phyloP scores from a whole-genome alignment of 768 basidiomycete genomes.

The Lyophyllum atratum region DNA sequence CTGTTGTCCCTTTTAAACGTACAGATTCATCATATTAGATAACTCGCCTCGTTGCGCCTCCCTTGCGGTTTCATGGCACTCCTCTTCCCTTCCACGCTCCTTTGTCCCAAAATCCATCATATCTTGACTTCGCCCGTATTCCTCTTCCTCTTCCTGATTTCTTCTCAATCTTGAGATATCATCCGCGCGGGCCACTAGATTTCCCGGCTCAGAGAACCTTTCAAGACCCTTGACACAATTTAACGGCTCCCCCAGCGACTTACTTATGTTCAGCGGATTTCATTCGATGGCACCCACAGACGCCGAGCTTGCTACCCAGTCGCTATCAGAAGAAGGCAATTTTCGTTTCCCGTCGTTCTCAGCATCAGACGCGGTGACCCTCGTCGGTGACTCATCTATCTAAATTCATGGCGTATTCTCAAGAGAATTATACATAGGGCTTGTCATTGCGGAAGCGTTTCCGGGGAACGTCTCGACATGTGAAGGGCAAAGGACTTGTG shows the following conservation, averaged over 20 bases:
- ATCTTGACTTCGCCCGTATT: not conserved
- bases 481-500: constrained; percentile 78
- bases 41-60: constrained; percentile 24
- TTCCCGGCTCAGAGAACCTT: not conserved
- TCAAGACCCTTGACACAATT: not conserved
- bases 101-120: constrained; percentile 13
- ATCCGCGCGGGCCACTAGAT: not conserved
- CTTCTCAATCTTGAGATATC: not conserved
- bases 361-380: constrained; percentile 77
- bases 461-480: constrained; percentile 66
- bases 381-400: constrained; percentile 40
- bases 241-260: not conserved
- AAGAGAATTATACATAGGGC: constrained; percentile 39
- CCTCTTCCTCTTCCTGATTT: not conserved
- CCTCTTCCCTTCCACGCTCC: constrained; percentile 13
- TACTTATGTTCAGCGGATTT: constrained; percentile 63
- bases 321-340: constrained; percentile 66
- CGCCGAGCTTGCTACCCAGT: constrained; percentile 71
- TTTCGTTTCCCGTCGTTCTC: constrained; percentile 77
- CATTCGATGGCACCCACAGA: constrained; percentile 66
- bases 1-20: constrained; percentile 16
- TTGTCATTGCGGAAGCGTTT: constrained; percentile 86
- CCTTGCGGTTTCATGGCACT: not conserved
- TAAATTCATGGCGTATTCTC: constrained; percentile 1
- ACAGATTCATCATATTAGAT: constrained; percentile 20